phyloP scores from a whole-genome alignment of 768 basidiomycete species.

The Lactifluus pinguis region DNA sequence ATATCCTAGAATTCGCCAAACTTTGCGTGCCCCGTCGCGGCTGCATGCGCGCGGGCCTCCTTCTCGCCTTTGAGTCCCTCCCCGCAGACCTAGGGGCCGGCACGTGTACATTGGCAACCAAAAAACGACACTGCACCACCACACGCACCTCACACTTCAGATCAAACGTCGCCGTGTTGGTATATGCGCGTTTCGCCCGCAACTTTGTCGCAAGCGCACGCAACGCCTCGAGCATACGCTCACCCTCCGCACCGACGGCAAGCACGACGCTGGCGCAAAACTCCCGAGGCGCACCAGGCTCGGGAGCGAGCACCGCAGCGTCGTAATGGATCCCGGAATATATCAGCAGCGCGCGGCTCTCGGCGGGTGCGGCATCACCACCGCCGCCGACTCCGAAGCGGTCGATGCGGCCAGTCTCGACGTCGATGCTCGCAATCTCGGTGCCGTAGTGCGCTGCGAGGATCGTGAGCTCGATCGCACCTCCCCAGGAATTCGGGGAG shows the following conservation, averaged over 20 bases:
- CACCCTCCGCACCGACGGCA: constrained; percentile 37
- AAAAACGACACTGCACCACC: background rate
- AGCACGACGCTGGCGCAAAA: constrained; percentile 82
- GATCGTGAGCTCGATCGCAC: constrained; percentile 87
- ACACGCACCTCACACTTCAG: constrained; percentile 70
- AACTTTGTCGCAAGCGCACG: constrained; percentile 63
- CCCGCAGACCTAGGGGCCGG: constrained; percentile 54
- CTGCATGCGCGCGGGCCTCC: constrained; percentile 82
- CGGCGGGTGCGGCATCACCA: constrained; percentile 23
- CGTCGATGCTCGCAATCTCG: constrained; percentile 86
- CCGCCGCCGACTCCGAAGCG: constrained; percentile 49
- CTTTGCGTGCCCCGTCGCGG: constrained; percentile 71
- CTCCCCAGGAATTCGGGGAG: constrained; percentile 82
- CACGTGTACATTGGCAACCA: background rate
- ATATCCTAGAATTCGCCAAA: constrained; percentile 68
- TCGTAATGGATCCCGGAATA: constrained; percentile 99
- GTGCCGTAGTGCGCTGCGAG: constrained; percentile 74
- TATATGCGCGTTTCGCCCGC: constrained; percentile 72
- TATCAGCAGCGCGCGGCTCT: constrained; percentile 51
- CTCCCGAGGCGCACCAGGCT: constrained; percentile 62
- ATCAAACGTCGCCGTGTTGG: constrained; percentile 88
- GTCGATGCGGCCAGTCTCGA: constrained; percentile 87
- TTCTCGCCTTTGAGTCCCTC: constrained; percentile 90
- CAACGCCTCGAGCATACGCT: constrained; percentile 56
- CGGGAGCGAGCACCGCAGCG: constrained; percentile 74